These are phyloP conservation scores for Monosporozyma aerobia DNA, from an alignment of 805 yeast genomes.

Conservation along the genomic window DNA sequence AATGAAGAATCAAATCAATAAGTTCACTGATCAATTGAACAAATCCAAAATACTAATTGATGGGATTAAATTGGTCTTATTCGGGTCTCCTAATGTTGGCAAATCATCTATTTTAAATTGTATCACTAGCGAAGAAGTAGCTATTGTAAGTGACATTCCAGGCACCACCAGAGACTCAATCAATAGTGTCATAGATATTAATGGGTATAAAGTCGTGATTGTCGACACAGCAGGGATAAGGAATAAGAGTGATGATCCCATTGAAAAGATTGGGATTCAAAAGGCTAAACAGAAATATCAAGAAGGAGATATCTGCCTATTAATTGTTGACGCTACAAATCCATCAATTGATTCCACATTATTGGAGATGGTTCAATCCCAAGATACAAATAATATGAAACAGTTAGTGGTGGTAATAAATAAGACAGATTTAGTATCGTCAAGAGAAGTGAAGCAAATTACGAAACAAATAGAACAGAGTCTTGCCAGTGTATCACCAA, in stretches of 20 bases:
- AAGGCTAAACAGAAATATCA: slow-evolving; percentile 57
- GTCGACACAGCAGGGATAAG: slow-evolving; percentile 95
- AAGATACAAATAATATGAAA: slow-evolving; percentile 7
- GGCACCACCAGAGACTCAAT: slow-evolving; percentile 92
- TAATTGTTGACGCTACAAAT: slow-evolving; percentile 37
- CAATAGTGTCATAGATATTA: slow-evolving; percentile 70
- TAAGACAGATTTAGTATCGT: slow-evolving; percentile 44
- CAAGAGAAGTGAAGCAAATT: slow-evolving; percentile 12
- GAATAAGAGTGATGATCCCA: slow-evolving; percentile 39
- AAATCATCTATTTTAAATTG: slow-evolving; percentile 77
- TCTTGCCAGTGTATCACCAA: slow-evolving; percentile 18
- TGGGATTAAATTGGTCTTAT: slow-evolving; percentile 63
- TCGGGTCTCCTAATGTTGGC: slow-evolving; percentile 96
- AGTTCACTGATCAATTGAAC: slow-evolving; percentile 37
- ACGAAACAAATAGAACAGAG: slow-evolving; percentile 7
- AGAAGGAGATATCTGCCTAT: slow-evolving; percentile 59
- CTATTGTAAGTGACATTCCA: slow-evolving; percentile 83
- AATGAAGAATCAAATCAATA: slow-evolving; percentile 23
- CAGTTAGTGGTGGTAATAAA: slow-evolving; percentile 41
- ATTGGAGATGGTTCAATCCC: slow-evolving; percentile 12
- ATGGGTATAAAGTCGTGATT: slow-evolving; percentile 73
- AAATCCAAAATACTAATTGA: slow-evolving; percentile 54
- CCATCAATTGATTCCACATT: slow-evolving; percentile 31
- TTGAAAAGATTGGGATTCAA: slow-evolving; percentile 74
- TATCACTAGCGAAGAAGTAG: slow-evolving; percentile 72